Evolutionary conservation across 768 basidiomycete genomes (phyloP), one percentile per base, ranked within the genome.

Genomic region (Asterophora parasitica): DNA sequence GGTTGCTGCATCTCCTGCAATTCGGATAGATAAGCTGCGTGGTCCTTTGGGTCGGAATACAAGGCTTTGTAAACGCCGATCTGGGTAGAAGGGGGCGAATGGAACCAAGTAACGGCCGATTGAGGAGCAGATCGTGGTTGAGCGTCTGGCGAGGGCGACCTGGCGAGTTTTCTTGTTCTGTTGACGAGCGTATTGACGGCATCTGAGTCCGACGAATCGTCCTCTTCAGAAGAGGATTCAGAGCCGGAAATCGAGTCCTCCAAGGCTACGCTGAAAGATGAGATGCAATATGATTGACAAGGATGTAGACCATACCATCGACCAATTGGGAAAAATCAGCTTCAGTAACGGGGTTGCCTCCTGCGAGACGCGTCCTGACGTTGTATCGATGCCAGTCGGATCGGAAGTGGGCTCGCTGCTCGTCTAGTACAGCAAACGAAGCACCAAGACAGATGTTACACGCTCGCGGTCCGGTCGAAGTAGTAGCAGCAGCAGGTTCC

Each of bases 341-440:
- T 60, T 92, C 88, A 0, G 79, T 70, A 16, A 92, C 80, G 19
- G 82, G 65, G 16, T 72, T 70, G 8, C 79, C 76, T 5, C 84
- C 85, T 42, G 74, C 69, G 41, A 92, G 68, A 47, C 83, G 82
- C 39, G 80, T 76, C 67, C 95, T 96, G 56, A 93, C 88, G 63
- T 98, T 98, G 70, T 95, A 98, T 49, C 93, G 80, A 75, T 99
- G 95, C 96, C 95, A 98, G 65, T 99, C 95, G 8, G 89, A 90
- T 56, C 83, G 82, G 64, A 89, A 96, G 66, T 98, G 95, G 1
- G 69, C 63, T 42, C 93, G 76, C 58, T 97, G 92, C 49, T 87
- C 88, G 28, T 87, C 81, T 5, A 98, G 77, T 48, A 85, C 82
- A 10, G 69, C 54, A 54, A 98, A 97, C 0, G 67, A 58, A 2